Evolutionary conservation across 2,329 filamentous ascomycete species (phyloP), one percentile per base, ranked within the genome.

Genomic region (Scedosporium apiospermum): DNA sequence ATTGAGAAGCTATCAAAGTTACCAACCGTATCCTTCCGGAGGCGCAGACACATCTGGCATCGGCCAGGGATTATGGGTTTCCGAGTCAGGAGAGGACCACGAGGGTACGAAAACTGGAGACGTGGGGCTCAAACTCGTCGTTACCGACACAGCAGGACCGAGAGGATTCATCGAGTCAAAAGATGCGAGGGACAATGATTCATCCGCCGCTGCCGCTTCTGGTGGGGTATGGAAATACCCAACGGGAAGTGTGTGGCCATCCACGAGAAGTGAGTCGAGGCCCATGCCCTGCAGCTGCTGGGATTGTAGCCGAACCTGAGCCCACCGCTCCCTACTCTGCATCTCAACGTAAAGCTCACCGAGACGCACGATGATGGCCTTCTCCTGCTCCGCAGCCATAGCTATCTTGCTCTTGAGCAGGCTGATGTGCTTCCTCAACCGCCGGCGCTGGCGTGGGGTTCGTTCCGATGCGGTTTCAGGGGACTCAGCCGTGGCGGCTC

Each of bases 321-420:
- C 67, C 74, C 74, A 76, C 2, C 75, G 70, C 60, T 78, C 75
- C 3, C 75, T 74, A 46, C 75, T 77, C 65, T 78, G 76, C 14
- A 81, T 75, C 69, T 85, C 80, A 16, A 79, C 69, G 41, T 77
- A 73, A 14, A 85, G 66, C 63, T 84, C 80, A 12, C 76, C 71
- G n/a, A 85, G 71, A 2, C 81, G 73, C 16, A 72, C 63, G 46
- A 80, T 69, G 6, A 83, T 76, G 16, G 71, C 66, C 61, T 72
- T 75, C 66, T 85, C 78, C 66, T 83, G 78, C 61, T 76, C 72
- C 2, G 76, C 75, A 0, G 74, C 76, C 53, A 78, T 73, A n/a
- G 71, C 68, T 38, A 85, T 74, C 63, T 76, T 76, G 60, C 71
- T 71, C 57, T 70, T 75, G 10, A 83, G 55, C 6, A 77, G 72